phyloP scores from a whole-genome alignment of 495 filamentous ascomycete species.

The Aspergillus homomorphus region DNA sequence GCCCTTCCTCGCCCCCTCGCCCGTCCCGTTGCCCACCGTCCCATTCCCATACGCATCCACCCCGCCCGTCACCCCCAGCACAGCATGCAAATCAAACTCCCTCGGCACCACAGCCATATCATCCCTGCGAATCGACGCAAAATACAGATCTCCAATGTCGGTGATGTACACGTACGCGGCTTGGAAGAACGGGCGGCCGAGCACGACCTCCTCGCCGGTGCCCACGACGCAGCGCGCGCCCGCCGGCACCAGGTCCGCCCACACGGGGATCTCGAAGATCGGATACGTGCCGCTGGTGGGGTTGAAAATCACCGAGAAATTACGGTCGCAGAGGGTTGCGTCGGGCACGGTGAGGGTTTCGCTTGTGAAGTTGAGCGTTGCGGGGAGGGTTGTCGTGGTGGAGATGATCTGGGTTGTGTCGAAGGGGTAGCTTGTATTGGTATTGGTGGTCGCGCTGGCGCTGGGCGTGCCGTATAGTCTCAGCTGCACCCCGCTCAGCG shows the following conservation, averaged over 20 bases:
- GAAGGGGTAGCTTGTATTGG: background rate
- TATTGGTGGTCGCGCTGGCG: background rate
- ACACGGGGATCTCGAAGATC: background rate
- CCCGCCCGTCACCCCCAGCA: background rate
- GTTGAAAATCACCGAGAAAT: background rate
- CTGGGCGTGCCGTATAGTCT: background rate
- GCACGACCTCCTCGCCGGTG: background rate
- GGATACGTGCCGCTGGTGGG: background rate
- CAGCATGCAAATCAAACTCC: slow-evolving; percentile 1
- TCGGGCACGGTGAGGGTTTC: background rate
- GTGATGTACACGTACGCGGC: background rate
- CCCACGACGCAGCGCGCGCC: background rate
- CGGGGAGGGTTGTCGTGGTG: background rate
- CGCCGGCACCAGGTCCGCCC: background rate
- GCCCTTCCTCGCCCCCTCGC: background rate
- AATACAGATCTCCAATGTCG: background rate
- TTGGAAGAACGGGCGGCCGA: slow-evolving; percentile 1
- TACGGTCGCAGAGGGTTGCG: background rate
- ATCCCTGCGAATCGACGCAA: background rate
- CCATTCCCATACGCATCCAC: background rate
- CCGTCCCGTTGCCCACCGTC: background rate
- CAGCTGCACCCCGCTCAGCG: background rate
- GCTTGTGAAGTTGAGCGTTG: background rate
- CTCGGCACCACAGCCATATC: background rate
- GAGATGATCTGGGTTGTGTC: background rate